phyloP scores from a whole-genome alignment of 192 early-diverging fungal genomes.

The Rhizoclosmatium globosum region DNA sequence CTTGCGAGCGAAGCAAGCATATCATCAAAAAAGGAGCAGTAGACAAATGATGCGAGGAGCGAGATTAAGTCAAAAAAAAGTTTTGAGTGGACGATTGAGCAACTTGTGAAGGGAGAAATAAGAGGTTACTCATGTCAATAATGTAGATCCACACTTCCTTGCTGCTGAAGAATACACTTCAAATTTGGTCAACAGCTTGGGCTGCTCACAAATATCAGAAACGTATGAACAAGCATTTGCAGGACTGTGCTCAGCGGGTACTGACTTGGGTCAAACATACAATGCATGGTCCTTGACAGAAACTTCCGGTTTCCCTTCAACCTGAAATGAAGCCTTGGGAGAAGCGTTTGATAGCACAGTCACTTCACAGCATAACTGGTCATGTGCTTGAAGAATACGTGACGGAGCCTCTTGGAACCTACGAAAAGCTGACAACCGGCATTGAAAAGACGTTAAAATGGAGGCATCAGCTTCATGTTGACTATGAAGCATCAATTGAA shows the following conservation, averaged over 20 bases:
- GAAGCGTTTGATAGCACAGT: conserved; percentile 89
- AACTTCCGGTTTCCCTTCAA: conserved; percentile 58
- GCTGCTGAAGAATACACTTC: conserved; percentile 93
- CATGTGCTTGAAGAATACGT: conserved; percentile 79
- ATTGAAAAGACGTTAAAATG: conserved; percentile 89
- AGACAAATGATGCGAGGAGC: too few species aligned
- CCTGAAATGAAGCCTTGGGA: conserved; percentile 92
- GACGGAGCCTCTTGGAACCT: conserved; percentile 85
- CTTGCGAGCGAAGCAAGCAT: too few species aligned
- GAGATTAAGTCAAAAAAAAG: too few species aligned
- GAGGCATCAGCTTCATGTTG: conserved; percentile 83
- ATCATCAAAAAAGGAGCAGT: too few species aligned
- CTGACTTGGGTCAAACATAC: conserved; percentile 90
- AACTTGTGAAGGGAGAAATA: too few species aligned
- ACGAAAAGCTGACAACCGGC: conserved; percentile 85
- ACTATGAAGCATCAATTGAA: conserved; percentile 57
- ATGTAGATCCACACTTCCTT: conserved; percentile 79
- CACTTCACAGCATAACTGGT: conserved; percentile 76
- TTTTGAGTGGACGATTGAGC: too few species aligned
- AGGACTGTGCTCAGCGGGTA: conserved; percentile 80
- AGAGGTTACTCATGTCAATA: not conserved
- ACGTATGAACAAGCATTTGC: conserved; percentile 66
- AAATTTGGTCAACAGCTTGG: conserved; percentile 84
- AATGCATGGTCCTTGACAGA: conserved; percentile 97
- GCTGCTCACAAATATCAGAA: conserved; percentile 80